Conservation (phyloP, 257 asterid genomes). For the Striga asiatica region DNA sequence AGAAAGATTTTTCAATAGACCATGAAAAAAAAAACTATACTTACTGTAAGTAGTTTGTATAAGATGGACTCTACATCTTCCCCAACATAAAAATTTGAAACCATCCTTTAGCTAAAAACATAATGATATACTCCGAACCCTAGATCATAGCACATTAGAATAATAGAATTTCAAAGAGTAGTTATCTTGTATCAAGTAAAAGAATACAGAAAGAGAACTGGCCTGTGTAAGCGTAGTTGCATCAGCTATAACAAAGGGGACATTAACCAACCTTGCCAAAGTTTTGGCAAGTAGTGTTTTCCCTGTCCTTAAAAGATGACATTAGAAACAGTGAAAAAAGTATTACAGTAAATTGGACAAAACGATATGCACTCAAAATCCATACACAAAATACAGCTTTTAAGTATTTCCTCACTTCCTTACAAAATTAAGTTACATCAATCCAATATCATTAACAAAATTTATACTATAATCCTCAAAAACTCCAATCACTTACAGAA, state of each 20-base stretch:
- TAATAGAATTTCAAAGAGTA: not conserved
- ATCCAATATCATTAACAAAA: not conserved
- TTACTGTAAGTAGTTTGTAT: slow-evolving; percentile 84
- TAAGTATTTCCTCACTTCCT: not conserved
- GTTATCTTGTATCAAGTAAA: not conserved
- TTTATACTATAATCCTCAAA: slow-evolving; percentile 3
- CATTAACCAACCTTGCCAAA: slow-evolving; percentile 93
- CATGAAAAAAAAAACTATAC: not conserved
- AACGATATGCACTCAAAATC: not conserved
- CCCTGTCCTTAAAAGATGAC: slow-evolving; percentile 89
- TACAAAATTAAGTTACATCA: not conserved
- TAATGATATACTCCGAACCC: not conserved
- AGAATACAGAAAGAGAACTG: slow-evolving; percentile 25
- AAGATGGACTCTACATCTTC: slow-evolving; percentile 98
- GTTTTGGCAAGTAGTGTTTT: slow-evolving; percentile 97
- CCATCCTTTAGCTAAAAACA: not conserved
- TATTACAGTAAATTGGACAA: slow-evolving; percentile 28
- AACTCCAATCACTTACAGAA: not conserved
- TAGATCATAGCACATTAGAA: not conserved
- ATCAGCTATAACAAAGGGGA: slow-evolving; percentile 97
- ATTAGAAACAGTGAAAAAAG: slow-evolving; percentile 45
- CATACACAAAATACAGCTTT: not conserved
- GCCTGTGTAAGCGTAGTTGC: slow-evolving; percentile 99
- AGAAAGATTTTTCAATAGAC: too few relatives aligned
- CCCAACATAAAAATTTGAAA: slow-evolving; percentile 52